phyloP scores from a whole-genome alignment of 345 rosid species.

The Arabis hirsuta region DNA sequence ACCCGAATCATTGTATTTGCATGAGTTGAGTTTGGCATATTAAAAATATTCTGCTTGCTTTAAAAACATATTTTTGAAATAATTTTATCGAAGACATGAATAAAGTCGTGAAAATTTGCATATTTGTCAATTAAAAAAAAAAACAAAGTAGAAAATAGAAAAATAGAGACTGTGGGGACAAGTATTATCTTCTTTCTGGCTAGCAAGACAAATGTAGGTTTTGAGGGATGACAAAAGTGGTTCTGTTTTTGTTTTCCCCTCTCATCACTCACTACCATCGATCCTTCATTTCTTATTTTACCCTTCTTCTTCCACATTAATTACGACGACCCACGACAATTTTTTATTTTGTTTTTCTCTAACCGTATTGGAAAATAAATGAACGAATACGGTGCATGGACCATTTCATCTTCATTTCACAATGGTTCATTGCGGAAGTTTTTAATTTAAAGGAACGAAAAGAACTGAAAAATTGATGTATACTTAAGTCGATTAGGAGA shows the following conservation, averaged over 20 bases:
- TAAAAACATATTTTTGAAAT: too few species aligned
- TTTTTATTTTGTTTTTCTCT: too few species aligned
- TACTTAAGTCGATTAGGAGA: too few species aligned
- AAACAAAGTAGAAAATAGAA: background rate
- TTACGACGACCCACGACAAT: slow-evolving; percentile 7
- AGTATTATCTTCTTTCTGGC: slow-evolving; percentile 46
- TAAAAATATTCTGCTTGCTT: too few species aligned
- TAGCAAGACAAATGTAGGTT: slow-evolving; percentile 44
- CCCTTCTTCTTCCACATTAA: slow-evolving; percentile 28
- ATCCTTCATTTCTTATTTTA: slow-evolving; percentile 5
- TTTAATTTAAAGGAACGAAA: too few species aligned
- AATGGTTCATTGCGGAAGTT: background rate
- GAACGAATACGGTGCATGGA: slow-evolving; percentile 1
- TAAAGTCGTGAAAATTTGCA: background rate
- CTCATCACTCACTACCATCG: slow-evolving; percentile 43
- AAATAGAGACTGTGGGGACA: slow-evolving; percentile 50
- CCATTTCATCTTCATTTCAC: slow-evolving; percentile 27
- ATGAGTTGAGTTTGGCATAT: too few species aligned
- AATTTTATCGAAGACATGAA: background rate
- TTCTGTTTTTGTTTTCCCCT: slow-evolving; percentile 43
- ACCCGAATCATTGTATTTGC: too few species aligned
- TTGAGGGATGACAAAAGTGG: slow-evolving; percentile 41
- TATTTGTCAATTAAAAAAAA: slow-evolving; percentile 29
- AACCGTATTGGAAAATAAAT: background rate
- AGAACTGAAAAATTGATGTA: too few species aligned